phyloP scores from a whole-genome alignment of 768 basidiomycete genomes.

The Mycena epipterygia region DNA sequence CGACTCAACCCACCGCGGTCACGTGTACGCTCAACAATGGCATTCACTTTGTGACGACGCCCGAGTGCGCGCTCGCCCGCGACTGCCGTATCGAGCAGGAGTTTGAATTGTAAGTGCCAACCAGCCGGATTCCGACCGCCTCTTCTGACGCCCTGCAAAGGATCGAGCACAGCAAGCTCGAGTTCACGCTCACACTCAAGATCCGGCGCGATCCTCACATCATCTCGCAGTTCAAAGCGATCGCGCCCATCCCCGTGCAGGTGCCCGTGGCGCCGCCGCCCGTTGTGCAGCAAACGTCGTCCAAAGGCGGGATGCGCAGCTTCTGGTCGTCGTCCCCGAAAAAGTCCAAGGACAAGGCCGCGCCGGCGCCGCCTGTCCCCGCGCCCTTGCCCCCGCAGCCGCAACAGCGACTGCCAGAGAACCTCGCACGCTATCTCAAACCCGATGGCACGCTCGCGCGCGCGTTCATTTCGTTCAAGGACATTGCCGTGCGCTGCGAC shows the following conservation, averaged over 20 bases:
- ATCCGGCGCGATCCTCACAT: slow-evolving; percentile 91
- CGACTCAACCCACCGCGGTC: slow-evolving; percentile 78
- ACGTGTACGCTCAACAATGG: slow-evolving; percentile 96
- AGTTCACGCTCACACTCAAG: slow-evolving; percentile 93
- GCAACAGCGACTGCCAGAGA: slow-evolving; percentile 71
- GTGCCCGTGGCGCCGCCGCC: slow-evolving; percentile 49
- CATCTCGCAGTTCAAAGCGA: slow-evolving; percentile 78
- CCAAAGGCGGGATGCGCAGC: slow-evolving; percentile 77
- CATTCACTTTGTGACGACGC: slow-evolving; percentile 95
- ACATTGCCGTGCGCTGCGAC: slow-evolving; percentile 86
- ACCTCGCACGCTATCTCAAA: slow-evolving; percentile 86
- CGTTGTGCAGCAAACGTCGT: slow-evolving; percentile 63
- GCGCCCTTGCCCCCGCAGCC: slow-evolving; percentile 50
- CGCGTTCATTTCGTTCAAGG: slow-evolving; percentile 91
- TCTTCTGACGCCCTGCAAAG: slow-evolving; percentile 51
- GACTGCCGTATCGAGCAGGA: slow-evolving; percentile 86
- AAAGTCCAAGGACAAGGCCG: slow-evolving; percentile 66
- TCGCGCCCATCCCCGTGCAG: slow-evolving; percentile 63
- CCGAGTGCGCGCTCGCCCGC: slow-evolving; percentile 71
- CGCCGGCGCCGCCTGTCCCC: slow-evolving; percentile 51
- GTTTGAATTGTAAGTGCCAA: slow-evolving; percentile 83
- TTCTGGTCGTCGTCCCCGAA: slow-evolving; percentile 86
- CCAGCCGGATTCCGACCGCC: background rate
- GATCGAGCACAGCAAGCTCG: slow-evolving; percentile 94
- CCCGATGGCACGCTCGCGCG: slow-evolving; percentile 91